These are phyloP conservation scores for Teratosphaeria viscida DNA, from an alignment of 2,329 filamentous ascomycete genomes.

Conservation along the genomic window DNA sequence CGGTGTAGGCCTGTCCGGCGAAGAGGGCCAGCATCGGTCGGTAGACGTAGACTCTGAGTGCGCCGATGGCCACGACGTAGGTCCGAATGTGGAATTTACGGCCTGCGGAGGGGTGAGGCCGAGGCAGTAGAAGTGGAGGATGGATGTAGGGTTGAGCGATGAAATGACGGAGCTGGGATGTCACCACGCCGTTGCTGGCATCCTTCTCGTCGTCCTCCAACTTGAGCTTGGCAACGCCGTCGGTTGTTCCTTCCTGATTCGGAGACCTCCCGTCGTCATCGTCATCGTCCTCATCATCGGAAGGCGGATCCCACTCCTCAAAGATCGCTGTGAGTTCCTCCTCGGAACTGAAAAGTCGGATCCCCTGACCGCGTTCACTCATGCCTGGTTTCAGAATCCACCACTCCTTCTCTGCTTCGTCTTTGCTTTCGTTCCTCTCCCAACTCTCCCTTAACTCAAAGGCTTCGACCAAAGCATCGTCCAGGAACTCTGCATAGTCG, in stretches of 20 bases:
- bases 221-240: conserved; percentile 8
- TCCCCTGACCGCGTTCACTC: conserved; percentile 92
- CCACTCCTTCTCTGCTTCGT: conserved; percentile 52
- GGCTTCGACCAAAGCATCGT: conserved; percentile 75
- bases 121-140: conserved; percentile 61
- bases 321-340: conserved; percentile 79
- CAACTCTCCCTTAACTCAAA: conserved; percentile 78
- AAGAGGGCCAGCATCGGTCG: conserved; percentile 87
- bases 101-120: conserved; percentile 38
- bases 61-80: conserved; percentile 75
- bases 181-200: conserved; percentile 53
- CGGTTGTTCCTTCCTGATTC: conserved; percentile 8
- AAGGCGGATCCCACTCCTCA: conserved; percentile 76
- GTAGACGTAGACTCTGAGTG: conserved; percentile 76
- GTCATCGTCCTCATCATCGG: conserved; percentile 54
- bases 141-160: conserved; percentile 92
- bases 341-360: conserved; percentile 77
- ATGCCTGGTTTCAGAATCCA: conserved; percentile 98
- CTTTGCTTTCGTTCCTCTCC: conserved; percentile 49
- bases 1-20: conserved; percentile 60
- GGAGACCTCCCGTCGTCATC: conserved; percentile 26
- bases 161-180: conserved; percentile 90
- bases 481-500: conserved; percentile 92
- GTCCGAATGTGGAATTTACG: conserved; percentile 92
- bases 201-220: conserved; percentile 30